Evolutionary conservation across 495 filamentous ascomycete genomes (phyloP), one percentile per base, ranked within the genome.

Genomic region (Neohortaea acidophila): DNA sequence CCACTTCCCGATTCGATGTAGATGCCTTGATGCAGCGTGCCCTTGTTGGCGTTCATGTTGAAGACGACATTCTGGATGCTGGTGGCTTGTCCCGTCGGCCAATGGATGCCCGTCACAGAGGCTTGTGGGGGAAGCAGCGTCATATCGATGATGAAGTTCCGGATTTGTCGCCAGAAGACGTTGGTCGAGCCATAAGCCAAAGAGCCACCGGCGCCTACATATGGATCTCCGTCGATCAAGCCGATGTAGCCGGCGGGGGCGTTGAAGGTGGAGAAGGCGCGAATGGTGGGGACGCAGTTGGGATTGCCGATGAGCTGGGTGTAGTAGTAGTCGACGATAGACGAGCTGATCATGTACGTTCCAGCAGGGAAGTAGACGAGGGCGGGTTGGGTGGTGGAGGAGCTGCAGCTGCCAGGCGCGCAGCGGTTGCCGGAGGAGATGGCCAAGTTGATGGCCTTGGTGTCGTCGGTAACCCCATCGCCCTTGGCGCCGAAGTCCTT

Each of bases 11-110:
- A 70, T 50, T 85, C 80, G 37, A 81, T 76, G 51, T 81, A 84
- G 54, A 96, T 78, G 52, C 87, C 87, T 60, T 78, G 69, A 57
- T 94, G 86, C 50, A 66, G 63, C 8, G 87, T 89, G n/a, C 68
- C 70, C 18, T 63, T 63, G 29, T 72, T 75, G 43, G 62, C 61
- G 14, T 62, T 70, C 77, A 87, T 79, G 41, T 67, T 63, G 58
- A 91, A 85, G 14, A 73, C 62, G 21, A 85, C 63, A 58, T 89
- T 89, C 52, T 85, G 80, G 23, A 84, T 61, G 49, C 75, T 81
- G 48, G 85, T 71, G 6, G 63, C 65, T 36, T 66, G 75, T 11
- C 75, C 73, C 17, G 76, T 80, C 0, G 79, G 79, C 82, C 82
- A 89, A 49, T 87, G 81, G 37, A 89, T 77, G 25, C 78, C 80